A percentile compares a stretch with the other conserved stretches of the same genome.
phyloP scores from a whole-genome alignment of 2,329 filamentous ascomycete genomes.

The Myriosclerotinia duriaeana region DNA sequence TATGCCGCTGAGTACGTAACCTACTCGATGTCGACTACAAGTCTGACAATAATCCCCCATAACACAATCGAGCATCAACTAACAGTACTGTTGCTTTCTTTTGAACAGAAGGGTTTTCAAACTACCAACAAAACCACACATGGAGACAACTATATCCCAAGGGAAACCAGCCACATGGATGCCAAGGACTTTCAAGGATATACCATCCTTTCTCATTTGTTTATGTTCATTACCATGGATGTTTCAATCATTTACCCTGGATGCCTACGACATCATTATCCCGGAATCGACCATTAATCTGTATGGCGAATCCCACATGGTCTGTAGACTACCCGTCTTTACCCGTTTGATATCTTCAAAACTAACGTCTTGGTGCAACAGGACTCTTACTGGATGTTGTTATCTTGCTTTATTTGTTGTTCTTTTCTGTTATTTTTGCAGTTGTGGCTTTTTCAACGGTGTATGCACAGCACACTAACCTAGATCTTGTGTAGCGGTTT shows the following conservation, averaged over 20 bases:
- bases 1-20: constrained; percentile 41
- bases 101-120: constrained; percentile 32
- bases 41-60: constrained; percentile 33
- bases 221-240: constrained; percentile 18
- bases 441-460: constrained; percentile 30
- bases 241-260: neutral
- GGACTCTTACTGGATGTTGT: constrained; percentile 30
- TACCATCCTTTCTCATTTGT: constrained; percentile 17
- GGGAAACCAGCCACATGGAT: constrained; percentile 13
- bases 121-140: neutral
- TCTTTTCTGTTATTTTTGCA: constrained; percentile 19
- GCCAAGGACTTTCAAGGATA: constrained; percentile 16
- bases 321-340: constrained; percentile 30
- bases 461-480: constrained; percentile 41
- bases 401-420: constrained; percentile 25
- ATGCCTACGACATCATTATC: neutral
- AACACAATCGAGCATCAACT: constrained; percentile 37
- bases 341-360: constrained; percentile 11
- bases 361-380: constrained; percentile 31
- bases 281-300: neutral
- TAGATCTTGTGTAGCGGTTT: constrained; percentile 37
- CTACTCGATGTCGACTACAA: constrained; percentile 34
- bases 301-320: constrained; percentile 24
- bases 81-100: constrained; percentile 32
- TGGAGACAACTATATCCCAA: constrained; percentile 12